Evolutionary conservation across 257 asterid species (phyloP).

Genomic region (Parsonsia alboflavescens): DNA sequence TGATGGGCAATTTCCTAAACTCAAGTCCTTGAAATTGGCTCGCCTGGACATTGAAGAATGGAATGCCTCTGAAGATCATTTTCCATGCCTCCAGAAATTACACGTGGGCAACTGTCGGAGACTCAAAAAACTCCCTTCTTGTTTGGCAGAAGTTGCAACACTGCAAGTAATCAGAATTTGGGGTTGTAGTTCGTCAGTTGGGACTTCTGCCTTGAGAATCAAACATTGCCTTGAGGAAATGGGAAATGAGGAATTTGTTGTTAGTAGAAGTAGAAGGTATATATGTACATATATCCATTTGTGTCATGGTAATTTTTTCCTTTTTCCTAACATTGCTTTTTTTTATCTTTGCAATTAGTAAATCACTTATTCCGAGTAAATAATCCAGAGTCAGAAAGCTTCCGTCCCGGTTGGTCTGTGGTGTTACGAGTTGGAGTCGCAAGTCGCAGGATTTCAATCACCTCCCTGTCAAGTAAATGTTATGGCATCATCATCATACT

Average conservation of each 20-base stretch:
- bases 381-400: no score
- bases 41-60: neutral
- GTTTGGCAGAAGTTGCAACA: neutral
- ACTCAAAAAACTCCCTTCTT: no score
- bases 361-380: no score
- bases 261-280: neutral
- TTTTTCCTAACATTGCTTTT: no score
- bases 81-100: neutral
- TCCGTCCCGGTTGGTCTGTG: no score
- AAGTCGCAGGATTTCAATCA: no score
- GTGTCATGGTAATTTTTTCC: no score
- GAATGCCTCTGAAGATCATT: neutral
- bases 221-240: neutral
- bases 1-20: neutral
- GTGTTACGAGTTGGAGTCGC: no score
- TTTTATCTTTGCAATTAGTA: no score
- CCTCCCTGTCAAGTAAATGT: no score
- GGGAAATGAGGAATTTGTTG: neutral
- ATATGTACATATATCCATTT: no score
- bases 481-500: no score
- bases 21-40: neutral
- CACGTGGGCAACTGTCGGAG: neutral
- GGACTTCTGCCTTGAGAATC: neutral
- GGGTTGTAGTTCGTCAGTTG: neutral
- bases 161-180: neutral